Base-by-base conservation (phyloP, 169 alveolate species). In the Eimeria necatrix region DNA sequence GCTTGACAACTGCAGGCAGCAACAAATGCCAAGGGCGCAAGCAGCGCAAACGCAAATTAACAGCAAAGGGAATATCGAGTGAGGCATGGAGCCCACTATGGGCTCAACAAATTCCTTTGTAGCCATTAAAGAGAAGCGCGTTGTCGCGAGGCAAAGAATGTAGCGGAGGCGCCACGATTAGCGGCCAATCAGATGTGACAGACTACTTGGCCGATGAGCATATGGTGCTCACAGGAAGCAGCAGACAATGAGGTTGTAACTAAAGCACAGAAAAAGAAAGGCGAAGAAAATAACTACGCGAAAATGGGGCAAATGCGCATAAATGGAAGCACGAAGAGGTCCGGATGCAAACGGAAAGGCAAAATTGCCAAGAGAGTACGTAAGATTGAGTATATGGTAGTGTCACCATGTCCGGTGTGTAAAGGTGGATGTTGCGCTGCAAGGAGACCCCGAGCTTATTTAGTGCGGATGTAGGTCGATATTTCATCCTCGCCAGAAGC, bases 391-490 rank as follows among this genome's bases (percentile, higher is more conserved):
- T 18, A 14, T 2, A 16, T 7, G 61, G 85, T 41, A 48, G 2
- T 32, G 24, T 84, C 56, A 84, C 91, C 91, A 84, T 53, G 41
- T 84, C 24, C 2, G 91, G 91, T 53, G 91, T 32, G 48, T 59
- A 84, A 41, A 48, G 76, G 68, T 84, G 91, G 12, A 84, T 49
- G 16, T 76, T 84, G 22, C 56, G 91, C 91, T 84, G 91, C 60
- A 84, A 74, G 48, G 91, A 49, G 49, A 84, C n/a, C 16, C 91
- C 91, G 56, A 84, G 76, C 48, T 84, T 84, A 76, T 84, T 84
- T 16, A 84, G 76, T 59, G 91, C 52, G n/a, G 91, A 84, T 1
- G 91, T 84, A 24, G 91, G 60, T 41, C 91, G 78, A 32, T 84
- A 76, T 46, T 48, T 26, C 53, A 84, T 56, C 46, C 48, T 53